phyloP scores from a whole-genome alignment of 1,284 basidiomycete genomes.

The Rhodotorula sp. region DNA sequence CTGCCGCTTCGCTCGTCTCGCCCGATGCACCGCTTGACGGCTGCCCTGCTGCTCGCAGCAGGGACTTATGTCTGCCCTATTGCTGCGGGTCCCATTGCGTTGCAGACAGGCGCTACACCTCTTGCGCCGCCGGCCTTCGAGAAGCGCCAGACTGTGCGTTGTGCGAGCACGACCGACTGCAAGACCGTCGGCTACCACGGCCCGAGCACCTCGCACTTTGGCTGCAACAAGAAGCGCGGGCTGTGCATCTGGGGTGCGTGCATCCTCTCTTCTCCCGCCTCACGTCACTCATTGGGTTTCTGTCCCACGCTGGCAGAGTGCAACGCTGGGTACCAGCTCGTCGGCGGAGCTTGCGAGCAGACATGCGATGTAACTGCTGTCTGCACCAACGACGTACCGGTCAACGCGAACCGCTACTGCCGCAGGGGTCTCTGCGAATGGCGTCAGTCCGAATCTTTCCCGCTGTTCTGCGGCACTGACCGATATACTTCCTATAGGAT shows the following conservation, averaged over 20 bases:
- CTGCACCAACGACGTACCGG: background rate
- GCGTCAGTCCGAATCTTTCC: background rate
- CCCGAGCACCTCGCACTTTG: constrained; percentile 10
- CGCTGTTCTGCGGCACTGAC: background rate
- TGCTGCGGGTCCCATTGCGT: too few species aligned
- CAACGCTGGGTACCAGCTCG: background rate
- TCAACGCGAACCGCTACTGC: background rate
- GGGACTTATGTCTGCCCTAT: too few species aligned
- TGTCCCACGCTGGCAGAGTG: background rate
- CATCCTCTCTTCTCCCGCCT: too few species aligned
- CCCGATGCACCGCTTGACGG: too few species aligned
- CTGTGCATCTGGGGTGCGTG: background rate
- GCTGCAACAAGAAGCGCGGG: background rate
- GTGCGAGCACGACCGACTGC: constrained; percentile 1
- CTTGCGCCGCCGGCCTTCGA: too few species aligned
- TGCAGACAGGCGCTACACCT: too few species aligned
- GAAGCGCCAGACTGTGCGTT: too few species aligned
- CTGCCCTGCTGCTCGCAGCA: too few species aligned
- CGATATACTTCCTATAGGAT: background rate
- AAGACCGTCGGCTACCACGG: background rate
- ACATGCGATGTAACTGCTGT: background rate
- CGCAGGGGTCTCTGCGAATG: background rate
- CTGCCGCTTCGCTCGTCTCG: too few species aligned
- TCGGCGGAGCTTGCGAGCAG: background rate
- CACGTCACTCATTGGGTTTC: background rate